These are phyloP conservation scores for Candida jianshihensis DNA, from an alignment of 805 yeast genomes.

Conservation along the genomic window DNA sequence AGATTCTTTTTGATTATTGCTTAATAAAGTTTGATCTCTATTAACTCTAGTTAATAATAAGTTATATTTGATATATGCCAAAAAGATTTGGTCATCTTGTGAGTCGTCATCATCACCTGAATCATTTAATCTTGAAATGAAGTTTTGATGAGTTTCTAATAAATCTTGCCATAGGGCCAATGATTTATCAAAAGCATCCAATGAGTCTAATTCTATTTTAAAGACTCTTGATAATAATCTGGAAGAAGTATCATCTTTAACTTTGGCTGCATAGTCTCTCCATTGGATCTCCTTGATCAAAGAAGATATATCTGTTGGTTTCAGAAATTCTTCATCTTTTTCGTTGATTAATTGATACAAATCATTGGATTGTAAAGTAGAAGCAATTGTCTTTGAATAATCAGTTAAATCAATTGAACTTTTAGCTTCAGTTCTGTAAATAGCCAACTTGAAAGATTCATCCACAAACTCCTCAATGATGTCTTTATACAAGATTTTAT, in stretches of 20 bases:
- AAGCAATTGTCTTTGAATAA: slow-evolving; percentile 37
- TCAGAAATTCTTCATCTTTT: slow-evolving; percentile 20
- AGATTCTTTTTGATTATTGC: slow-evolving; percentile 26
- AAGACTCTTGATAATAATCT: slow-evolving; percentile 41
- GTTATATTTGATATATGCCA: slow-evolving; percentile 70
- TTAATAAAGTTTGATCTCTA: slow-evolving; percentile 45
- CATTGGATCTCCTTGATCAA: slow-evolving; percentile 45
- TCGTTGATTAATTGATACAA: slow-evolving; percentile 33
- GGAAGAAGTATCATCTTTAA: slow-evolving; percentile 70
- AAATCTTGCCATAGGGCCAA: slow-evolving; percentile 66
- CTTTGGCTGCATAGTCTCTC: slow-evolving; percentile 54
- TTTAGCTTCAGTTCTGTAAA: slow-evolving; percentile 32
- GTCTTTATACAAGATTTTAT: slow-evolving; percentile 39
- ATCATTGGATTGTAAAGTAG: slow-evolving; percentile 25
- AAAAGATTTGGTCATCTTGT: slow-evolving; percentile 66
- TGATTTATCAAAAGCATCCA: slow-evolving; percentile 47
- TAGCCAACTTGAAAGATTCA: slow-evolving; percentile 54
- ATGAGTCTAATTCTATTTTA: slow-evolving; percentile 25
- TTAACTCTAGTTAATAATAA: slow-evolving; percentile 57
- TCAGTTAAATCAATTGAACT: slow-evolving; percentile 42
- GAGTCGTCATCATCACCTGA: slow-evolving; percentile 49
- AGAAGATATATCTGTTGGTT: slow-evolving; percentile 19
- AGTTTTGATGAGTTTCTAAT: slow-evolving; percentile 49
- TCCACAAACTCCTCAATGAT: slow-evolving; percentile 54
- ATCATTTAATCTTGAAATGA: slow-evolving; percentile 42